phyloP scores from a whole-genome alignment of 106 monocot species.

The Alisma plantagoaquatica region DNA sequence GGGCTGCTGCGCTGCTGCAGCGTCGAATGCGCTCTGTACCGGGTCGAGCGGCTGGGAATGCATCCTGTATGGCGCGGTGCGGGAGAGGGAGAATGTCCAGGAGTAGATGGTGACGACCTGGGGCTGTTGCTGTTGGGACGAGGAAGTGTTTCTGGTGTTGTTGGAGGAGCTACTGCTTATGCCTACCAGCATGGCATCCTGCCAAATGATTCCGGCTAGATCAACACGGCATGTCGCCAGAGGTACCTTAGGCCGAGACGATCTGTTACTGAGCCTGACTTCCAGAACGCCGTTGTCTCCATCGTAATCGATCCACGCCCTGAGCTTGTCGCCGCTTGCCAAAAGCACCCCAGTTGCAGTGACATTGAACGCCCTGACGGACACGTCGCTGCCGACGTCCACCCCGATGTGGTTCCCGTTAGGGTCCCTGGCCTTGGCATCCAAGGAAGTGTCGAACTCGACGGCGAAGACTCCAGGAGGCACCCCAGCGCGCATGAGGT shows the following conservation, averaged over 20 bases:
- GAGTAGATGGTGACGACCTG: constrained; percentile 29
- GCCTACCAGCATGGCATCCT: constrained; percentile 47
- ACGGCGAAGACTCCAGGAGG: constrained; percentile 33
- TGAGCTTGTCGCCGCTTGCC: constrained; percentile 28
- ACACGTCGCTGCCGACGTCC: constrained; percentile 19
- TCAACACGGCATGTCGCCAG: constrained; percentile 44
- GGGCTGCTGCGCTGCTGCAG: constrained; percentile 3
- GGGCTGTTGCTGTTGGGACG: too few species aligned
- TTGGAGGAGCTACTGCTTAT: constrained; percentile 32
- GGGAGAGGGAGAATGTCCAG: constrained; percentile 55
- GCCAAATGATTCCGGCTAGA: constrained; percentile 42
- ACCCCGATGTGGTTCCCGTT: constrained; percentile 25
- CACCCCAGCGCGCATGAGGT: not conserved
- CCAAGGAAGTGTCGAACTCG: constrained; percentile 17
- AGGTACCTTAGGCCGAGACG: constrained; percentile 17
- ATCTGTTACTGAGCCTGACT: constrained; percentile 39
- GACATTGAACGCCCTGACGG: constrained; percentile 21
- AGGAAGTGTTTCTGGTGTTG: too few species aligned
- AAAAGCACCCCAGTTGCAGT: constrained; percentile 11
- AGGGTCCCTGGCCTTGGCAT: constrained; percentile 1
- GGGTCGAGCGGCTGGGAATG: constrained; percentile 93
- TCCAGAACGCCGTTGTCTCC: constrained; percentile 34
- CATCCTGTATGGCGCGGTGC: constrained; percentile 42
- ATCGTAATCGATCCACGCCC: constrained; percentile 71
- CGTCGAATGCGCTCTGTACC: constrained; percentile 7